Evolutionary conservation across 768 basidiomycete species (phyloP).

Genomic region (Mycena galopus): DNA sequence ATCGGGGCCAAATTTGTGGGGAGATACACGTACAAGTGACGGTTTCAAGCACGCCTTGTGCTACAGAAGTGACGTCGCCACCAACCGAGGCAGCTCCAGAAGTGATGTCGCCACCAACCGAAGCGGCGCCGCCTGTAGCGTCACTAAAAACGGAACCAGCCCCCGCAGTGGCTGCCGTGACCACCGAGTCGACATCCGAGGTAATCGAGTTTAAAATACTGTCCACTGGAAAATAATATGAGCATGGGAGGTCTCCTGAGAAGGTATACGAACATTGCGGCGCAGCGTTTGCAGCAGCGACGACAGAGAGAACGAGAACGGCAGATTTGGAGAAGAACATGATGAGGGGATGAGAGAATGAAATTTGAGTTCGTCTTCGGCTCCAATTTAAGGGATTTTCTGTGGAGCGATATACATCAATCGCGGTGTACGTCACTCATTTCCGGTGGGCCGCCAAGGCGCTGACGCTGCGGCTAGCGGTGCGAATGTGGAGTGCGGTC

Average conservation of each 20-base stretch:
- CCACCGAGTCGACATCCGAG: conserved; percentile 51
- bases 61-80: neutral
- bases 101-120: conserved; percentile 42
- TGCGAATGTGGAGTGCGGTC: neutral
- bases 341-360: conserved; percentile 33
- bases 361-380: conserved; percentile 22
- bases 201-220: conserved; percentile 55
- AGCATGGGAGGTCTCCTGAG: neutral
- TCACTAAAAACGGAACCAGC: conserved; percentile 12
- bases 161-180: conserved; percentile 48
- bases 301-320: conserved; percentile 50
- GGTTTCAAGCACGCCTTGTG: conserved; percentile 49
- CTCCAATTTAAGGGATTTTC: neutral
- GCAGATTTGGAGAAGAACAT: conserved; percentile 58
- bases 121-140: conserved; percentile 33
- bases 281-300: conserved; percentile 51
- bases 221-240: conserved; percentile 44
- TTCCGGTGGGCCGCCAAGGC: neutral
- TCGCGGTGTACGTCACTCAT: neutral
- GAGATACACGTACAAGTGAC: conserved; percentile 55
- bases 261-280: conserved; percentile 38
- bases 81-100: conserved; percentile 38
- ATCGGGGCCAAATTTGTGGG: conserved; percentile 37
- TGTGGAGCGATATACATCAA: conserved; percentile 3
- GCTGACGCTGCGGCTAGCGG: neutral